phyloP scores from a whole-genome alignment of 2,329 filamentous ascomycete genomes.

The Claviceps monticola region DNA sequence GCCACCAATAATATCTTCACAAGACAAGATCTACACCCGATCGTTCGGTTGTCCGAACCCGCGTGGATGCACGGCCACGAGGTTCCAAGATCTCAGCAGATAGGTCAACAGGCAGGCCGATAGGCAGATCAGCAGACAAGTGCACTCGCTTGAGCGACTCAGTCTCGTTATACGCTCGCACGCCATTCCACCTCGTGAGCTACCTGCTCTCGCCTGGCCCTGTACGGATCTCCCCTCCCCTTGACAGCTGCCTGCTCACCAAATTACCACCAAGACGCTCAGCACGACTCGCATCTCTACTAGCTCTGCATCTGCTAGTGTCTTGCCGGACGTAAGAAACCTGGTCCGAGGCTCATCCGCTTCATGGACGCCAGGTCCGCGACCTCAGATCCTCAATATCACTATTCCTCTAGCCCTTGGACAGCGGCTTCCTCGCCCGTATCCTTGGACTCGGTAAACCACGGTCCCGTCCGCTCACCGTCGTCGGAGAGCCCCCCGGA shows the following conservation, averaged over 20 bases:
- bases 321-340: neutral
- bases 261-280: neutral
- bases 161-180: neutral
- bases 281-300: neutral
- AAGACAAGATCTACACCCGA: neutral
- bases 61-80: conserved; percentile 3
- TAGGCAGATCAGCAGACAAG: neutral
- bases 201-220: neutral
- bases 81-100: neutral
- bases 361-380: conserved; percentile 27
- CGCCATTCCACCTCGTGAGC: neutral
- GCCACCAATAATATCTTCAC: neutral
- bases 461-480: conserved; percentile 13
- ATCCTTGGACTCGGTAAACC: conserved; percentile 12
- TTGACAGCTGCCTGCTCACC: neutral
- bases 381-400: conserved; percentile 24
- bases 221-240: neutral
- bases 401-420: conserved; percentile 22
- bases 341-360: conserved; percentile 10
- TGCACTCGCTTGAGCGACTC: neutral
- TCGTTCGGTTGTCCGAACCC: neutral
- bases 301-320: conserved; percentile 1
- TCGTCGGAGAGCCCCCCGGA: conserved; percentile 19
- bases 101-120: neutral
- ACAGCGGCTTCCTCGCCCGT: conserved; percentile 15